phyloP scores from a whole-genome alignment of 495 filamentous ascomycete genomes.

The Bacidia gigantensis region DNA sequence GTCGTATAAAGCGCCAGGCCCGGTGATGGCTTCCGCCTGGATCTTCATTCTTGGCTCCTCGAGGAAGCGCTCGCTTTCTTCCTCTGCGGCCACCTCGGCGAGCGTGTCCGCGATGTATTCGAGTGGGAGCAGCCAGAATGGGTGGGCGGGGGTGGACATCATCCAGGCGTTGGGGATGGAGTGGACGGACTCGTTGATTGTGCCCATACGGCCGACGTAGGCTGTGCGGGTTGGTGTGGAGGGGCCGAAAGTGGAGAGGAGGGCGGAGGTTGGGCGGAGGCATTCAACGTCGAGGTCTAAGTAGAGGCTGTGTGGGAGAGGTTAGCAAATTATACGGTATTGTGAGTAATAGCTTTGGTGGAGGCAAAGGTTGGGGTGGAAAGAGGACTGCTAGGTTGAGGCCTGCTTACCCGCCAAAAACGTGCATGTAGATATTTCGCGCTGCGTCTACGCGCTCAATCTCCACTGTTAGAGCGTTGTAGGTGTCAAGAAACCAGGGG shows the following conservation, averaged over 20 bases:
- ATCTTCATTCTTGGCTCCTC: neutral
- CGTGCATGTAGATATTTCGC: slow-evolving; percentile 16
- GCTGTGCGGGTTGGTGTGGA: slow-evolving; percentile 6
- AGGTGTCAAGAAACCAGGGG: slow-evolving; percentile 14
- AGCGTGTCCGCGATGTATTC: neutral
- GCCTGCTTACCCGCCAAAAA: slow-evolving; percentile 18
- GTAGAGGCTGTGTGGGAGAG: too few relatives aligned
- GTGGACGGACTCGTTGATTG: slow-evolving; percentile 4
- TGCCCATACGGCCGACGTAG: slow-evolving; percentile 17
- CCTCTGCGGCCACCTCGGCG: too few relatives aligned
- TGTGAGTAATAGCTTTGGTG: too few relatives aligned
- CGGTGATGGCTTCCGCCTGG: slow-evolving; percentile 7
- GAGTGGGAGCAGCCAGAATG: slow-evolving; percentile 16
- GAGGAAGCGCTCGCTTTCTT: too few relatives aligned
- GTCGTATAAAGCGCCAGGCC: slow-evolving; percentile 7
- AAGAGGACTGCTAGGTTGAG: too few relatives aligned
- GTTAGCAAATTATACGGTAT: slow-evolving; percentile 15
- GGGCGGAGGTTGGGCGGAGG: too few relatives aligned
- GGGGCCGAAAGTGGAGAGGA: too few relatives aligned
- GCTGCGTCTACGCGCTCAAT: slow-evolving; percentile 17
- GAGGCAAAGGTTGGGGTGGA: too few relatives aligned
- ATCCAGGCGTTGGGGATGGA: slow-evolving; percentile 19
- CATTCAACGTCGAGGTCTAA: too few relatives aligned
- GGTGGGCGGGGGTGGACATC: slow-evolving; percentile 16
- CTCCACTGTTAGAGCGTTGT: slow-evolving; percentile 6